These are phyloP conservation scores for Tetracladium setigerum DNA, from an alignment of 495 filamentous ascomycete species.

Conservation along the genomic window DNA sequence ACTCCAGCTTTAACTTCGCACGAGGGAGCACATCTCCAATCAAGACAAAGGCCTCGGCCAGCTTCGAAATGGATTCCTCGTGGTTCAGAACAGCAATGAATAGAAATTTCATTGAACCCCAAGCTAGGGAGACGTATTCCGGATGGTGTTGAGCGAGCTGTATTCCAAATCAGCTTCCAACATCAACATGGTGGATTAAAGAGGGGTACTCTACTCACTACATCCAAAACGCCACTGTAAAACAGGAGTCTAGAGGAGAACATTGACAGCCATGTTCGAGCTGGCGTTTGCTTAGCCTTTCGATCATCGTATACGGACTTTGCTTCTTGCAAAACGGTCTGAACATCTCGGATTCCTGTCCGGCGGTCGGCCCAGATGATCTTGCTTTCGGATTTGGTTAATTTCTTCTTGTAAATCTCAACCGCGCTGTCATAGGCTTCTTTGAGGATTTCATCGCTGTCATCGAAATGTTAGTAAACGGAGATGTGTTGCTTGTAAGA, in stretches of 20 bases:
- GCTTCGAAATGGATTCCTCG: constrained; percentile 2
- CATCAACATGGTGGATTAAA: too few relatives aligned
- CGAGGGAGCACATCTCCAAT: constrained; percentile 1
- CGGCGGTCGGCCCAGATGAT: too few relatives aligned
- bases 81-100: constrained; percentile 5
- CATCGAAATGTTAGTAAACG: background rate
- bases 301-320: background rate
- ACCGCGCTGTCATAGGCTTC: constrained; percentile 9
- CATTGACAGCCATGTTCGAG: constrained; percentile 9
- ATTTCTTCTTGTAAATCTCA: constrained; percentile 1
- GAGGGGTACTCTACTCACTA: too few relatives aligned
- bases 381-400: constrained; percentile 8
- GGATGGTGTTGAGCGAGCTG: constrained; percentile 7
- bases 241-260: constrained; percentile 13
- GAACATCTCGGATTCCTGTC: background rate
- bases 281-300: too few relatives aligned
- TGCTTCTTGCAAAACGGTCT: background rate
- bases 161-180: constrained; percentile 20
- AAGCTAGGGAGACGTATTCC: constrained; percentile 9
- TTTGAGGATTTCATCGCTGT: background rate
- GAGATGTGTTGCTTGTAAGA: too few relatives aligned
- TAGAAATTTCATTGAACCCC: constrained; percentile 10
- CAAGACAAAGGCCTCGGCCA: constrained; percentile 4
- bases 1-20: background rate
- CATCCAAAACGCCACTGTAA: constrained; percentile 18